These are phyloP conservation scores for Xylariaceae sp. DNA, from an alignment of 2,329 filamentous ascomycete species.

Conservation along the genomic window DNA sequence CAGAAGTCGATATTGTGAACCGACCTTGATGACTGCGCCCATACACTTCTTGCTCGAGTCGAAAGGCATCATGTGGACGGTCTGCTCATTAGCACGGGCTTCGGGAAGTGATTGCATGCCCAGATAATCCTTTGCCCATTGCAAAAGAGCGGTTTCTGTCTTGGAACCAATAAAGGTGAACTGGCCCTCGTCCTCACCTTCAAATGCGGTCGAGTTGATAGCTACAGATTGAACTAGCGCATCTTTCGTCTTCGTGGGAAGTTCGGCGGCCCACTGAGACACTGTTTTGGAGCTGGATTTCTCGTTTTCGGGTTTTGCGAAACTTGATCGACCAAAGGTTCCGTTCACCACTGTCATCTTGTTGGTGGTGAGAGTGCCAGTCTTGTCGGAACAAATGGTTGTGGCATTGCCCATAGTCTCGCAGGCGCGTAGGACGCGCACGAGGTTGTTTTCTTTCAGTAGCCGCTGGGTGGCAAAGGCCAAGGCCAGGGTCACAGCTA, in stretches of 20 bases:
- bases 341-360: slow-evolving; percentile 80
- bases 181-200: slow-evolving; percentile 54
- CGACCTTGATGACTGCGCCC: slow-evolving; percentile 59
- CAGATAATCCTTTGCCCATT: slow-evolving; percentile 57
- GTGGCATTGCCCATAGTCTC: slow-evolving; percentile 77
- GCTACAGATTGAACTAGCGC: slow-evolving; percentile 52
- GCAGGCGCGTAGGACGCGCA: slow-evolving; percentile 71
- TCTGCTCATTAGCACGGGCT: slow-evolving; percentile 53
- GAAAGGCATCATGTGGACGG: slow-evolving; percentile 60
- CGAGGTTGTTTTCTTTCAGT: slow-evolving; percentile 73
- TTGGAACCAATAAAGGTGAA: slow-evolving; percentile 61
- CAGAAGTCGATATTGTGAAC: slow-evolving; percentile 54
- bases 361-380: slow-evolving; percentile 76
- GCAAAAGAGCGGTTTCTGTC: slow-evolving; percentile 62
- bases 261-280: slow-evolving; percentile 41
- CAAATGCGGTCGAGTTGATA: slow-evolving; percentile 66
- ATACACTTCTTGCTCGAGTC: slow-evolving; percentile 64
- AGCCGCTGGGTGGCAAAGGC: slow-evolving; percentile 73
- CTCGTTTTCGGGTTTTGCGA: slow-evolving; percentile 37
- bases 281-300: slow-evolving; percentile 32
- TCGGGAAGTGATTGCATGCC: slow-evolving; percentile 56
- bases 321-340: slow-evolving; percentile 60
- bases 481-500: slow-evolving; percentile 72
- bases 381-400: slow-evolving; percentile 83
- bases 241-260: slow-evolving; percentile 42